phyloP scores from a whole-genome alignment of 192 early-diverging fungal genomes.

The Rhizoclosmatium sp. region DNA sequence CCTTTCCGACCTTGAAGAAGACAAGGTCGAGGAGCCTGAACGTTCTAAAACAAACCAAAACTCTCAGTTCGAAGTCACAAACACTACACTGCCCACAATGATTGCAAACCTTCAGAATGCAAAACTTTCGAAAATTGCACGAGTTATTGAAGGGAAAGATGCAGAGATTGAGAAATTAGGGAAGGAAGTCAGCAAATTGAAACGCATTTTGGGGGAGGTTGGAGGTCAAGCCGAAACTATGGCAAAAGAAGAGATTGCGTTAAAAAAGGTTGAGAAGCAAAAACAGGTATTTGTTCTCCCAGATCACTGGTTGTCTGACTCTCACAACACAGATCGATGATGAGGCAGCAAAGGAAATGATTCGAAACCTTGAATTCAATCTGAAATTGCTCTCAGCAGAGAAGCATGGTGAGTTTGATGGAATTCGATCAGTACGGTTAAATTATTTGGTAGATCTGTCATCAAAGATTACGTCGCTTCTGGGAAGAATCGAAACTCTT shows the following conservation, averaged over 20 bases:
- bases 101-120: neutral
- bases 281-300: neutral
- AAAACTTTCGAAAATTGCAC: neutral
- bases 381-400: neutral
- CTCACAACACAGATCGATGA: neutral
- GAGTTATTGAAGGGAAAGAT: slow-evolving; percentile 2
- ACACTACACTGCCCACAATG: neutral
- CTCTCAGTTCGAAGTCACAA: neutral
- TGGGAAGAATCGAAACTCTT: neutral
- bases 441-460: neutral
- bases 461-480: neutral
- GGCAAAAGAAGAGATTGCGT: too few relatives aligned
- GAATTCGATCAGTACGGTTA: neutral
- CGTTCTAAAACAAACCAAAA: neutral
- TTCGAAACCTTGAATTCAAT: neutral
- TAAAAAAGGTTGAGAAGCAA: neutral
- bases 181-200: neutral
- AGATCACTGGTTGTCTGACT: neutral
- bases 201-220: neutral
- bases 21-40: neutral
- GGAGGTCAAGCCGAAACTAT: neutral
- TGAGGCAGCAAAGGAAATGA: neutral
- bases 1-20: neutral
- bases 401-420: neutral
- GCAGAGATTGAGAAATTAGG: neutral